Evolutionary conservation across 2,329 filamentous ascomycete genomes (phyloP), one percentile per base, ranked within the genome.

Genomic region (Botrytis medusae): DNA sequence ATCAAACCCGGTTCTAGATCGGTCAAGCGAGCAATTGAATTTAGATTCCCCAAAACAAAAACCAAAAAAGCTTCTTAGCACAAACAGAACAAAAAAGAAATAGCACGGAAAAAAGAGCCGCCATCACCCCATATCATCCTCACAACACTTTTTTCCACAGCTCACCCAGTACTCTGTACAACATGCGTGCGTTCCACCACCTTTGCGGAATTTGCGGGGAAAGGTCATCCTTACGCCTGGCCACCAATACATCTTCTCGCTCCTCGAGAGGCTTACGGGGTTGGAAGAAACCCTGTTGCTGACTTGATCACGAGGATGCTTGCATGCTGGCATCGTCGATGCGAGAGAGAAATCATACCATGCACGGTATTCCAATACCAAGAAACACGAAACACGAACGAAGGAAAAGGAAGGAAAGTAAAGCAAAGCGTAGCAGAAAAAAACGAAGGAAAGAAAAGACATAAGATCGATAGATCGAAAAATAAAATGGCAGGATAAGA

Each of bases 141-240:
- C 34, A n/a, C 22, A 61, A 25, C 34, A 37, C 59, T 40, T 62
- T 40, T 40, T 40, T 22, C n/a, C 59, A 37, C 59, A 61, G 32
- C 60, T 40, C 60, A 62, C 60, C 34, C 34, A 9, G 20, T 62
- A 29, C 14, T 57, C 51, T n/a, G 34, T 62, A 62, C 25, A n/a
- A 62, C 60, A n/a, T n/a, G 20, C 60, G 12, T 62, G 32, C 34
- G 34, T 62, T 62, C 34, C 60, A 62, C 60, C 29, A 59, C 34
- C 37, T 62, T 42, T 40, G 60, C 60, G 37, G 22, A n/a, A n/a
- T 42, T 40, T 62, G 60, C 60, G 32, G 60, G 60, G 60, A 62
- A 61, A 62, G 37, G 60, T 62, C 60, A 62, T 42, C 34, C 34
- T 61, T 60, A 60, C 57, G 32, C 29, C 57, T 60, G 22, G 20